phyloP scores from a whole-genome alignment of 768 basidiomycete genomes.

The Calocybe cyanea region DNA sequence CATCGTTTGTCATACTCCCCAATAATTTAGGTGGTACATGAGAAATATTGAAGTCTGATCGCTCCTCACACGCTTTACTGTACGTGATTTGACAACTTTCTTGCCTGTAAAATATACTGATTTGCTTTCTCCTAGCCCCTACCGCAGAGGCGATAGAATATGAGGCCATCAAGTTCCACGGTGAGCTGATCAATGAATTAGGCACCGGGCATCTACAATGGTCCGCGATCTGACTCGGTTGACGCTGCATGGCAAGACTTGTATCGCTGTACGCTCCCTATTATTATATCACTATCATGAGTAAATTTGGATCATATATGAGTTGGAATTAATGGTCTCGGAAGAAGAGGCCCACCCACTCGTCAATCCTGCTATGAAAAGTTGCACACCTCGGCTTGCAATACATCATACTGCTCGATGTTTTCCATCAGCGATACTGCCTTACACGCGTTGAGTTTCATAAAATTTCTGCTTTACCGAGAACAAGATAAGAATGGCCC shows the following conservation, averaged over 20 bases:
- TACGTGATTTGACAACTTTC: too few species aligned
- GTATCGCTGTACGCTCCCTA: constrained; percentile 4
- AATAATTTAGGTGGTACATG: too few species aligned
- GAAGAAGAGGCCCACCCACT: constrained; percentile 7
- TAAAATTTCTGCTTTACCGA: neutral
- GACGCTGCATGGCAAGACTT: constrained; percentile 9
- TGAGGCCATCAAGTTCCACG: constrained; percentile 10
- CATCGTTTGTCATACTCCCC: too few species aligned
- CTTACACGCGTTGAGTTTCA: constrained; percentile 1
- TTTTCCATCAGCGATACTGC: constrained; percentile 13
- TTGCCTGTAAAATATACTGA: too few species aligned
- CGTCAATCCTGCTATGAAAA: constrained; percentile 7
- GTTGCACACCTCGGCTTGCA: constrained; percentile 8
- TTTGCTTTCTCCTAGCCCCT: constrained; percentile 2
- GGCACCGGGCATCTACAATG: constrained; percentile 10
- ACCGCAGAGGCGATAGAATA: constrained; percentile 7
- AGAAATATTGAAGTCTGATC: too few species aligned
- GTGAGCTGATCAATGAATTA: constrained; percentile 7
- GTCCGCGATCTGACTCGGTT: constrained; percentile 11
- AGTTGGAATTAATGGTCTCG: constrained; percentile 10
- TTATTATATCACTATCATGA: neutral
- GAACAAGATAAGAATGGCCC: constrained; percentile 11
- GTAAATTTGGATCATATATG: neutral
- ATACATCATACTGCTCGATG: constrained; percentile 11
- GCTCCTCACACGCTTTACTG: too few species aligned